Evolutionary conservation across 192 early-diverging fungal species (phyloP), one percentile per base, ranked within the genome.

Genomic region (Backusella tarrabulga): DNA sequence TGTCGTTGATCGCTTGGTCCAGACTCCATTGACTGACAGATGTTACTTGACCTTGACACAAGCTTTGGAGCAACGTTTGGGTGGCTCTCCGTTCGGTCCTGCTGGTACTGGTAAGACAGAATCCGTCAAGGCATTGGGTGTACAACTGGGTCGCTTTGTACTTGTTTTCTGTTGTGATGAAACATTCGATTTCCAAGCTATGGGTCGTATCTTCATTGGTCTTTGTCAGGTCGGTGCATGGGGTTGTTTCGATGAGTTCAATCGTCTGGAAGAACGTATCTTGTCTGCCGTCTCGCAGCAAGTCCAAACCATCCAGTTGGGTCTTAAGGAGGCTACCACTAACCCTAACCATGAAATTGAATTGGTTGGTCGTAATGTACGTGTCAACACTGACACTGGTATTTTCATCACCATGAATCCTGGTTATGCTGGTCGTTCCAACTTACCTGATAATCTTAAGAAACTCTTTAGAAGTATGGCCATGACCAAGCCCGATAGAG

Each of bases 91-190:
- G 7, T 99, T 99, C 76, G 99, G 99, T 17, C 98, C 97, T 11
- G 97, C 97, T 3, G 98, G 98, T 72, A 99, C 98, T 0, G 98
- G 98, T 72, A 99, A 99, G 85, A 99, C 98, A 1, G 98, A 99
- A 84, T 95, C 95, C 15, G 98, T 98, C 74, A 99, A 99, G 83
- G 96, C 98, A 0, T 86, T 99, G 77, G 98, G 97, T 76, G 88
- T 90, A 36, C 95, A 97, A 75, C 87, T 99, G 23, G 99, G 99
- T 9, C 90, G 98, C 32, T 98, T 98, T 83, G 95, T 96, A 32
- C 94, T 99, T 72, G 99, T 99, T 38, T 99, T 99, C 81, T 99
- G 99, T 87, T 99, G 99, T 86, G 99, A 99, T 80, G 99, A 99
- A 87, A 98, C 94, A 78, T 99, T 99, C 88, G 99, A 99, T 85